Evolutionary conservation across 73 alveolate species (phyloP).

Genomic region (Tetrahymena thermophila): DNA sequence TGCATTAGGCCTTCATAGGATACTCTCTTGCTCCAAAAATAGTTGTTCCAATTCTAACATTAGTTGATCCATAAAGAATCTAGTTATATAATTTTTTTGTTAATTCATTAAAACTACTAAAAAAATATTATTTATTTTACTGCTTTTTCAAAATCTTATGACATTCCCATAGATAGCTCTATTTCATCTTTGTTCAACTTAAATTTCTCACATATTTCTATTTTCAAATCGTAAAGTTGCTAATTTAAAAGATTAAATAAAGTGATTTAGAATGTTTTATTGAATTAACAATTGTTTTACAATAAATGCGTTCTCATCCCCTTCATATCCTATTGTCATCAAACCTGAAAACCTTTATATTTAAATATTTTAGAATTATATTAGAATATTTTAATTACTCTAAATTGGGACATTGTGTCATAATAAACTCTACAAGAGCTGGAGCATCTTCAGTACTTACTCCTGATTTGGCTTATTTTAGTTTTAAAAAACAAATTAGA

Average conservation of each 20-base stretch:
- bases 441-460: constrained; percentile 49
- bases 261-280: background rate
- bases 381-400: constrained; percentile 8
- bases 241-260: background rate
- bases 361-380: background rate
- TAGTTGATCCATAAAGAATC: constrained; percentile 79
- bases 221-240: constrained; percentile 59
- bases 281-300: background rate
- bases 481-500: background rate
- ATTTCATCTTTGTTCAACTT: constrained; percentile 51
- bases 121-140: background rate
- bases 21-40: constrained; percentile 74
- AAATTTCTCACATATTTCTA: constrained; percentile 56
- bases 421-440: constrained; percentile 50
- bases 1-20: background rate
- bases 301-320: constrained; percentile 67
- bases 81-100: background rate
- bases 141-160: constrained; percentile 86
- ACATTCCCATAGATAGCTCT: constrained; percentile 85
- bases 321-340: constrained; percentile 88
- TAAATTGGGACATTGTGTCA: constrained; percentile 54
- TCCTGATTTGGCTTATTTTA: constrained; percentile 60
- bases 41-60: constrained; percentile 87
- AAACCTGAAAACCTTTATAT: constrained; percentile 50
- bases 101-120: background rate